phyloP scores from a whole-genome alignment of 306 rosid species.

The Senna siamea region DNA sequence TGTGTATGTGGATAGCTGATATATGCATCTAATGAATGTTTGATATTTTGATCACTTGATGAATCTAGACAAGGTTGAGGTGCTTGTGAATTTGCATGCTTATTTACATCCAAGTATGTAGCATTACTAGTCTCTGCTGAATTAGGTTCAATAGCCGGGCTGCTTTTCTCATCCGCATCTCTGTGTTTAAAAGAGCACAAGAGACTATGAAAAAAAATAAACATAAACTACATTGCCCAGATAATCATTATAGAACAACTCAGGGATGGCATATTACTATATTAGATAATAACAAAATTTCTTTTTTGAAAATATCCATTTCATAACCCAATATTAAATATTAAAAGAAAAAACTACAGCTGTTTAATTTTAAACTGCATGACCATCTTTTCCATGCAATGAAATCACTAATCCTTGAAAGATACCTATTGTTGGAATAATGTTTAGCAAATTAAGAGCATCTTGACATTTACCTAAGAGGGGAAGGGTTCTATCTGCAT shows the following conservation, averaged over 20 bases:
- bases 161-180: slow-evolving; percentile 45
- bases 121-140: slow-evolving; percentile 45
- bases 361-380: too few species aligned
- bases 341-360: not conserved
- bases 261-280: not conserved
- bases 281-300: too few species aligned
- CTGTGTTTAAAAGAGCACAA: slow-evolving; percentile 45
- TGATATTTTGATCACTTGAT: slow-evolving; percentile 26
- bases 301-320: not conserved
- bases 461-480: not conserved
- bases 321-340: too few species aligned
- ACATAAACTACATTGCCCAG: not conserved
- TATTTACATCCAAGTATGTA: slow-evolving; percentile 50
- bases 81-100: slow-evolving; percentile 32
- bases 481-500: not conserved
- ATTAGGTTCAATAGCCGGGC: slow-evolving; percentile 37
- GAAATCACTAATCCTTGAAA: not conserved
- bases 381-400: not conserved
- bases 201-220: slow-evolving; percentile 6
- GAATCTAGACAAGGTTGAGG: slow-evolving; percentile 45
- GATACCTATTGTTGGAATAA: not conserved
- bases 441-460: not conserved
- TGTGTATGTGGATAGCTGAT: slow-evolving; percentile 45
- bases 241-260: not conserved
- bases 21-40: slow-evolving; percentile 24